A percentile compares a stretch with the other conserved stretches of the same genome.
Conservation (phyloP, 164 flowering plant genomes). For the Berberis vulgaris region DNA sequence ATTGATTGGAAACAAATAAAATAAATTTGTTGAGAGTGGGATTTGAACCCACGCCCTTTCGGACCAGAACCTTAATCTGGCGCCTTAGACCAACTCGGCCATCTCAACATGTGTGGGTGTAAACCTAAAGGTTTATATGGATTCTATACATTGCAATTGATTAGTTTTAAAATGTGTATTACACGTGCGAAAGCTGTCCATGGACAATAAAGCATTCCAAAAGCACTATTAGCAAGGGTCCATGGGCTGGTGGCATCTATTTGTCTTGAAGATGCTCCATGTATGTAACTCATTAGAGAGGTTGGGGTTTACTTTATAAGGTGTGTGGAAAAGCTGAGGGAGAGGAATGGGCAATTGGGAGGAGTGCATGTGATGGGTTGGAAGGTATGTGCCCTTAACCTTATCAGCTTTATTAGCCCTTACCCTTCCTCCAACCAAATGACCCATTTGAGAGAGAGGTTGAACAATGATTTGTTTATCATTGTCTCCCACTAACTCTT, state of each 20-base stretch:
- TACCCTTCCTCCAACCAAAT: too few species aligned
- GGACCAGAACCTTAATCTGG: constrained; percentile 99
- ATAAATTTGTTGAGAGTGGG: constrained; percentile 66
- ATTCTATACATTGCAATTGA: background rate
- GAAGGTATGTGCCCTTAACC: constrained; percentile 4
- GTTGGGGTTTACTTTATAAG: background rate
- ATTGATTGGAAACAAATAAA: background rate
- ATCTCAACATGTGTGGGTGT: constrained; percentile 33
- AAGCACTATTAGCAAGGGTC: background rate
- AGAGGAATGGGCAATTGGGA: constrained; percentile 9
- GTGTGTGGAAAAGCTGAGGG: constrained; percentile 7
- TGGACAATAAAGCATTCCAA: background rate
- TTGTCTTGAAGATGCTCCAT: constrained; percentile 10
- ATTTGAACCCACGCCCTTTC: constrained; percentile 99
- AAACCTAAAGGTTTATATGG: background rate
- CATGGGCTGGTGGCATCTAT: constrained; percentile 12
- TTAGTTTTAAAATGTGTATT: background rate
- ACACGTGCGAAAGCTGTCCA: background rate
- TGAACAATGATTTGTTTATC: constrained; percentile 16
- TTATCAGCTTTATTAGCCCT: background rate
- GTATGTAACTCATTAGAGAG: constrained; percentile 2
- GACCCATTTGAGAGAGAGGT: constrained; percentile 4
- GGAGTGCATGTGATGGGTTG: constrained; percentile 22
- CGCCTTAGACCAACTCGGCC: constrained; percentile 99
- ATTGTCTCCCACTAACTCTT: constrained; percentile 22